Evolutionary conservation across 1,139 yeast genomes (phyloP).

Genomic region (Geotrichum fermentans): DNA sequence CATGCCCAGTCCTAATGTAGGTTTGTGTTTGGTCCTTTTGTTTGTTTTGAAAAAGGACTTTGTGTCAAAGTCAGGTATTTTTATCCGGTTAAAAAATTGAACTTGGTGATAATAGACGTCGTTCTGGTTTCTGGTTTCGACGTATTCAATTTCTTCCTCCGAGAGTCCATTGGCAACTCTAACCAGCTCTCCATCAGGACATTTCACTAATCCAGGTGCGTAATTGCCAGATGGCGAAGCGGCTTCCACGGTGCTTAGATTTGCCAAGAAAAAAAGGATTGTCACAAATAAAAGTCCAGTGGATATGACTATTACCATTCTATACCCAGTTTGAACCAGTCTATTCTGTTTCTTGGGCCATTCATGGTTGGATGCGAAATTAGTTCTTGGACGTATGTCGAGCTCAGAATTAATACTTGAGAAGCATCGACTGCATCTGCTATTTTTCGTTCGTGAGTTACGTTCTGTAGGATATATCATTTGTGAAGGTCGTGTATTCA

Average conservation of each 20-base stretch:
- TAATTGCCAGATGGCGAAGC: constrained; percentile 19
- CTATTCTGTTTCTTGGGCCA: background rate
- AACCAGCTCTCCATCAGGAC: constrained; percentile 24
- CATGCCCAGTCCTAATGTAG: constrained; percentile 46
- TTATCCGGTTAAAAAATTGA: constrained; percentile 7
- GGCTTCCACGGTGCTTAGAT: constrained; percentile 3
- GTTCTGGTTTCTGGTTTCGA: constrained; percentile 13
- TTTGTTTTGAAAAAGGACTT: constrained; percentile 4
- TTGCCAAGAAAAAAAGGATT: background rate
- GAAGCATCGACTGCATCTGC: too few species aligned
- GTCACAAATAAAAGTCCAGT: background rate
- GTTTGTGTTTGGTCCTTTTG: background rate
- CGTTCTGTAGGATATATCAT: too few species aligned
- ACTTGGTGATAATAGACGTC: constrained; percentile 4
- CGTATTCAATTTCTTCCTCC: constrained; percentile 23
- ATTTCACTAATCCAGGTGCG: constrained; percentile 25
- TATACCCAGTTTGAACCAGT: too few species aligned
- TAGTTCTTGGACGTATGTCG: too few species aligned
- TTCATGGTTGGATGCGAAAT: background rate
- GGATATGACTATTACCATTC: too few species aligned
- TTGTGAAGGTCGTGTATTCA: too few species aligned
- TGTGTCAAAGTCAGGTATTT: constrained; percentile 15
- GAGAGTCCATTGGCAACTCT: constrained; percentile 27
- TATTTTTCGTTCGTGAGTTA: too few species aligned
- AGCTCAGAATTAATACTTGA: too few species aligned